These are phyloP conservation scores for Kingdonia uniflora DNA, from an alignment of 164 flowering plant species.

Conservation along the genomic window DNA sequence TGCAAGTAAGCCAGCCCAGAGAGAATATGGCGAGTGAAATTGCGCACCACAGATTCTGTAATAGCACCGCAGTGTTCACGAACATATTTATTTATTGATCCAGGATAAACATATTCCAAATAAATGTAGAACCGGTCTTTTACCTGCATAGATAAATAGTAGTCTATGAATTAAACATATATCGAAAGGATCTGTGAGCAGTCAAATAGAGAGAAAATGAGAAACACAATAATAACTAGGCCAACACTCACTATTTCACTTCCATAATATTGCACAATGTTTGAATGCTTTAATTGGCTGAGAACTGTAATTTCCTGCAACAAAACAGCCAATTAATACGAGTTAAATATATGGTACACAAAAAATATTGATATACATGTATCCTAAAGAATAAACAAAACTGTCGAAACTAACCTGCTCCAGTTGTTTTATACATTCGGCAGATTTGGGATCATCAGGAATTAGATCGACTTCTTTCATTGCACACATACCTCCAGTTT, in stretches of 20 bases:
- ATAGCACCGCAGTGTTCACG: constrained; percentile 88
- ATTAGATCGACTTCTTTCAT: constrained; percentile 87
- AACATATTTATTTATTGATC: constrained; percentile 76
- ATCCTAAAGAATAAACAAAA: no score
- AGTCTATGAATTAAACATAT: neutral
- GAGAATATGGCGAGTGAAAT: constrained; percentile 85
- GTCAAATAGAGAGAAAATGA: neutral
- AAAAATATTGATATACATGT: no score
- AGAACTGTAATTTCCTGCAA: constrained; percentile 86
- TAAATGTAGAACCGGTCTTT: constrained; percentile 74
- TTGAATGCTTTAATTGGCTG: constrained; percentile 83
- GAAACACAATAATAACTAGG: constrained; percentile 1
- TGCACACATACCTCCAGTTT: constrained; percentile 59
- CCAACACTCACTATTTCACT: constrained; percentile 63
- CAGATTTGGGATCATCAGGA: constrained; percentile 82
- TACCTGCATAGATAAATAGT: constrained; percentile 33
- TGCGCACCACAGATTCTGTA: constrained; percentile 78
- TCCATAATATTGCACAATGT: constrained; percentile 96
- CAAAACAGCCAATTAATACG: neutral
- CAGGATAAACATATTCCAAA: constrained; percentile 89
- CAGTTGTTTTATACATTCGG: constrained; percentile 70
- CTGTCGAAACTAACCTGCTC: constrained; percentile 51
- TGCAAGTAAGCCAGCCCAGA: constrained; percentile 90
- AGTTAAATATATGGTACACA: no score
- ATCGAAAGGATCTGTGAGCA: neutral